These are phyloP conservation scores for Anethum foeniculum DNA, from an alignment of 140 eudicot genomes.

Conservation along the genomic window DNA sequence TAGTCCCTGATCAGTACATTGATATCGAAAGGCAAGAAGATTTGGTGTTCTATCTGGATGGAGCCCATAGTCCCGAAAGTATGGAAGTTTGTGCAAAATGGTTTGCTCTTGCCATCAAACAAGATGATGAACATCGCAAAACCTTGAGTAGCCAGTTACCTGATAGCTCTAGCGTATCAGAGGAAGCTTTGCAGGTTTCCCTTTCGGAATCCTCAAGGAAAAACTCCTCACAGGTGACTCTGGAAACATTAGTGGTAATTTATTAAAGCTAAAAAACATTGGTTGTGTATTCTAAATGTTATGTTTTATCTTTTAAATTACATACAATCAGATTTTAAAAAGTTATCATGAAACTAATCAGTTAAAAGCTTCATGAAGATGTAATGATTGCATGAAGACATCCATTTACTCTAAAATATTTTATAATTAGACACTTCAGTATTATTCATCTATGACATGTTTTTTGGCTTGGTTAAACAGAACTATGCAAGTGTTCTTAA, in stretches of 20 bases:
- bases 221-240: constrained; percentile 58
- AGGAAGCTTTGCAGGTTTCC: constrained; percentile 23
- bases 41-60: constrained; percentile 75
- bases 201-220: constrained; percentile 25
- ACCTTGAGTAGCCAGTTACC: constrained; percentile 16
- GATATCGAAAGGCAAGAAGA: constrained; percentile 49
- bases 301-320: not conserved
- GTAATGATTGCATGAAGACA: not conserved
- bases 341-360: not conserved
- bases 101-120: constrained; percentile 65
- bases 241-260: not conserved
- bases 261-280: not conserved
- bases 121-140: constrained; percentile 26
- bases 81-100: constrained; percentile 94
- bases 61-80: constrained; percentile 98
- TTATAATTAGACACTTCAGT: not conserved
- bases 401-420: not conserved
- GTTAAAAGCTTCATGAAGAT: not conserved
- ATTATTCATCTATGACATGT: not conserved
- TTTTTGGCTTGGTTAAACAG: not conserved
- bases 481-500: not conserved
- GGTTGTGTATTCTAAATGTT: not conserved
- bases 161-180: constrained; percentile 24
- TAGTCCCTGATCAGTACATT: constrained; percentile 46
- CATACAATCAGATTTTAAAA: not conserved